Evolutionary conservation across 495 filamentous ascomycete genomes (phyloP).

Genomic region (Neurospora sp.): DNA sequence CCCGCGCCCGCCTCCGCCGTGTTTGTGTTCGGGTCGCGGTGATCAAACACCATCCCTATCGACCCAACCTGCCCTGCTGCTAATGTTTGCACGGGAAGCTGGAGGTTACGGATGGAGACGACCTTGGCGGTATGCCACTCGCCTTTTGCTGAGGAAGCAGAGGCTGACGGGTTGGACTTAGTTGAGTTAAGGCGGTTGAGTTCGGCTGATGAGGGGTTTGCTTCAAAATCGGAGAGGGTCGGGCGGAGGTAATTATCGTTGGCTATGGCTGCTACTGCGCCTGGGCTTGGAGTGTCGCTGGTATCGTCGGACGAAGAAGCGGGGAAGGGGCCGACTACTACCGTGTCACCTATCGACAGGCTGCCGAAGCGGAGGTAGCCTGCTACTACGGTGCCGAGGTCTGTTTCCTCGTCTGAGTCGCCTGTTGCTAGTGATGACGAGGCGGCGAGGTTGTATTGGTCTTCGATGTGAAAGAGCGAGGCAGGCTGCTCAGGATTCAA

Average conservation of each 20-base stretch:
- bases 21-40: neutral
- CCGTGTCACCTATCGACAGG: constrained; percentile 66
- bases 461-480: constrained; percentile 78
- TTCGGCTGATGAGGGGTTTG: constrained; percentile 31
- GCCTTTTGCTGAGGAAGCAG: constrained; percentile 36
- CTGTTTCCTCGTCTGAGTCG: constrained; percentile 23
- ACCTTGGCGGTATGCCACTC: constrained; percentile 74
- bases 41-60: constrained; percentile 61
- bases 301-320: constrained; percentile 17
- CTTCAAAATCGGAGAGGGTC: constrained; percentile 25
- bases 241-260: constrained; percentile 19
- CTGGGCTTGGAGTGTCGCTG: constrained; percentile 10
- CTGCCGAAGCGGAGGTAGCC: constrained; percentile 73
- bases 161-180: constrained; percentile 24
- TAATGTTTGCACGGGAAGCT: constrained; percentile 70
- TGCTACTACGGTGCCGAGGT: constrained; percentile 55
- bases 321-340: constrained; percentile 70
- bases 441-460: constrained; percentile 47
- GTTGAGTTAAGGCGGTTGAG: constrained; percentile 24
- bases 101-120: constrained; percentile 76
- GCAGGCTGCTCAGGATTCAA: constrained; percentile 40
- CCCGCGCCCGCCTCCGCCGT: constrained; percentile 3
- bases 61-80: constrained; percentile 75
- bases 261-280: neutral
- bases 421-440: constrained; percentile 33